Evolutionary conservation across 1,139 yeast genomes (phyloP), one percentile per base, ranked within the genome.

Genomic region (Debaryomycetaceae sp.): DNA sequence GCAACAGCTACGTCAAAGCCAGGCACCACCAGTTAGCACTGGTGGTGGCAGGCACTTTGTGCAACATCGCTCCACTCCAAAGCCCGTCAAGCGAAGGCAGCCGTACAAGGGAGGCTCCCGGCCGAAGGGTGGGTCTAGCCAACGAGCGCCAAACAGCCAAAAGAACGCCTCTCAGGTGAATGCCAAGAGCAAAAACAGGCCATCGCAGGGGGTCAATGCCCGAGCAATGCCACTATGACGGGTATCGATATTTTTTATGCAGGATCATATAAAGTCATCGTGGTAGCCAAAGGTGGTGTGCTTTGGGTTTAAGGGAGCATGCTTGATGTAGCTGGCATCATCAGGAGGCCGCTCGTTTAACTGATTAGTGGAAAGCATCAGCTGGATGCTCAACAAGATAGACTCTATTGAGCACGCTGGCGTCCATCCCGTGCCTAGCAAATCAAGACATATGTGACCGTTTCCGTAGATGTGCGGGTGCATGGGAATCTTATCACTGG

Each of bases 391-490:
- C 14, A 82, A 41, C 15, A 76, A 53, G 0, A 78, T 61, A 5
- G 77, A 61, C 28, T 66, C 66, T 3, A 80, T 60, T 1, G 77
- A 65, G 38, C 81, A 80, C 0, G 80, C 79, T 0, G 89, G 89
- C 0, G 85, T 68, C 91, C 91, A 82, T 28, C 73, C 83, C 5
- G 71, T 69, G 1, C 83, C 86, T 18, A 82, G 53, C 5, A 75
- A 49, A 46, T 77, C 75, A 17, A 78, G 58, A 48, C 91, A 82
- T 11, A 81, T 80, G 45, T 81, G 88, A 1, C 89, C 91, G 44
- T 81, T 81, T 24, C 80, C 68, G 46, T 82, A 82, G 2, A 82
- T 64, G 46, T 82, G 89, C 0, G 89, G 89, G 46, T 82, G 88
- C 2, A 77, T 41, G 0, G 89, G 89, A 5, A 79, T 64, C 18